phyloP scores from a whole-genome alignment of 306 rosid species.

The Quercus alba region DNA sequence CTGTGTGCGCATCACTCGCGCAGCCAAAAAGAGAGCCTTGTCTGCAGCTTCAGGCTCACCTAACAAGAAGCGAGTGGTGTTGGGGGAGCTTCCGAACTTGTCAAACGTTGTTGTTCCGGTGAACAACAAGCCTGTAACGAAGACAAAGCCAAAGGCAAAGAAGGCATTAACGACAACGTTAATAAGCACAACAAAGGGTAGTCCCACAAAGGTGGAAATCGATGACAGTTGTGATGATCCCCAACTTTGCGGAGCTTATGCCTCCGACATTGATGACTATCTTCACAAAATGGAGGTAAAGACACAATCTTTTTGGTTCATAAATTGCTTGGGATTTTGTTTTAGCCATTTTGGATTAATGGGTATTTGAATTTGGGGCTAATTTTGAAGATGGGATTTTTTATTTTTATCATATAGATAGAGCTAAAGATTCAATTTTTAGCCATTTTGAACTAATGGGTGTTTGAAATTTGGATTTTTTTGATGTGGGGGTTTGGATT shows the following conservation, averaged over 20 bases:
- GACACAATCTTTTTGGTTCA: no score
- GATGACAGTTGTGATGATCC: conserved; percentile 40
- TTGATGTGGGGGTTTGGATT: not conserved
- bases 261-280: conserved; percentile 63
- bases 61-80: conserved; percentile 60
- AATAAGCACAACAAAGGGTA: not conserved
- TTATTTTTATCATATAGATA: no score
- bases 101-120: conserved; percentile 12
- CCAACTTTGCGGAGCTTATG: conserved; percentile 55
- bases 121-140: not conserved
- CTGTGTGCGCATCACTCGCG: conserved; percentile 46
- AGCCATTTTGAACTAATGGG: not conserved
- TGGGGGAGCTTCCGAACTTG: conserved; percentile 59
- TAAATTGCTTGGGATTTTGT: no score
- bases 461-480: not conserved
- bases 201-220: not conserved
- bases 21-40: conserved; percentile 54
- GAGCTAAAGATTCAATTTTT: no score
- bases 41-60: conserved; percentile 31
- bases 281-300: conserved; percentile 74
- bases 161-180: not conserved
- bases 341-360: no score
- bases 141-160: not conserved
- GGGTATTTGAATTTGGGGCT: no score
- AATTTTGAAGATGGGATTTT: no score